Conservation (phyloP, 148 eudicot genomes). For the Diospyros lotus region DNA sequence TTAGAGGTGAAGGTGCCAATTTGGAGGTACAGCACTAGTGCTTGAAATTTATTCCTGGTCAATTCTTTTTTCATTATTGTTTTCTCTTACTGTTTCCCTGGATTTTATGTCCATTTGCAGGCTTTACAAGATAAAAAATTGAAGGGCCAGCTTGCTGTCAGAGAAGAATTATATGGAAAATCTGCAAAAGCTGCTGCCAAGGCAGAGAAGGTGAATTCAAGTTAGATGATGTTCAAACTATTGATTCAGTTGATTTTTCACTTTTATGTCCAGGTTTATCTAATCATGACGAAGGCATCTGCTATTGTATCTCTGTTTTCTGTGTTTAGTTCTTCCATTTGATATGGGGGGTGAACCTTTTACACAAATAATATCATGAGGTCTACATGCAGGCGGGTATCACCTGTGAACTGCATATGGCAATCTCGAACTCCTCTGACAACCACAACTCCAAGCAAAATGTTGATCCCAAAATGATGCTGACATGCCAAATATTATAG, state of each 20-base stretch:
- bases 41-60: neutral
- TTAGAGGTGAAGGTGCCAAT: constrained; percentile 72
- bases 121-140: constrained; percentile 71
- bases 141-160: constrained; percentile 73
- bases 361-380: too few species aligned
- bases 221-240: neutral
- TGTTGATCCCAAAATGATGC: too few species aligned
- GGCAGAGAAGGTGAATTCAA: constrained; percentile 66
- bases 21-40: constrained; percentile 45
- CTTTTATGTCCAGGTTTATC: neutral
- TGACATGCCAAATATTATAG: too few species aligned
- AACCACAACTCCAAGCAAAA: too few species aligned
- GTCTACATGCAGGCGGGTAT: too few species aligned
- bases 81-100: neutral
- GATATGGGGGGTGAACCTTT: neutral
- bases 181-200: constrained; percentile 75
- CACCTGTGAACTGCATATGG: too few species aligned
- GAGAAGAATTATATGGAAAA: constrained; percentile 56
- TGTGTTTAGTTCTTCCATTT: neutral
- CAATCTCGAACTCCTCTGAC: too few species aligned
- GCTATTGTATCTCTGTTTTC: neutral
- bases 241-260: neutral
- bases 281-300: neutral
- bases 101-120: constrained; percentile 31
- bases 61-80: neutral